Evolutionary conservation across 129 eudicot species (phyloP), one percentile per base, ranked within the genome.

Genomic region (Flaveria robusta): DNA sequence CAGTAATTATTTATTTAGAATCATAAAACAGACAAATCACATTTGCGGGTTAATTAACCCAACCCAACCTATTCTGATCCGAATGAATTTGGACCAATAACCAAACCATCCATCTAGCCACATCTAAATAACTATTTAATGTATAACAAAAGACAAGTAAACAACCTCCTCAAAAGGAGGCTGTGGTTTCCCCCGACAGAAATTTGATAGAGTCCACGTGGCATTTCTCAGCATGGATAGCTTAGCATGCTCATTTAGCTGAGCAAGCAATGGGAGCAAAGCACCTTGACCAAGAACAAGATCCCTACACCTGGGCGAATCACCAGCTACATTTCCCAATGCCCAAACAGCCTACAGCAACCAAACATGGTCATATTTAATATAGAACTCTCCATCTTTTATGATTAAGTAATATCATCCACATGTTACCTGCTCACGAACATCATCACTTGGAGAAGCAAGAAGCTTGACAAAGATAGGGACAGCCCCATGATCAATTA

Each of bases 211-310:
- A 5, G 98, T 90, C 98, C 98, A 93, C 12, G 95, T 88, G 54
- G 97, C 98, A 79, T 88, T 93, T 84, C 96, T 83, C 54, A 93
- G 86, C 97, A 93, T 90, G 13, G 98, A 90, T 67, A 93, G 95
- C 81, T 90, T 90, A 9, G 96, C 83, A 74, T 88, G 83, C 85
- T 88, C 92, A 73, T 90, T 93, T 65, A 90, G 74, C 87, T 86
- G 97, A 54, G 88, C 74, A 59, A 90, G 78, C 84, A 90, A 74
- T 45, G 97, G 97, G 59, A 74, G 55, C 85, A 93, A 67, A 83
- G 97, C 98, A 52, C 98, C 98, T 86, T 81, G 68, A 20, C 83
- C 66, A 51, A 93, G 95, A 49, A 93, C 98, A 66, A 90, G 96
- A 79, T 93, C 98, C 47, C 98, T 89, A 49, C 96, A 93, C 75